Evolutionary conservation across 345 rosid species (phyloP).

Genomic region (Lagerstroemia speciosa): DNA sequence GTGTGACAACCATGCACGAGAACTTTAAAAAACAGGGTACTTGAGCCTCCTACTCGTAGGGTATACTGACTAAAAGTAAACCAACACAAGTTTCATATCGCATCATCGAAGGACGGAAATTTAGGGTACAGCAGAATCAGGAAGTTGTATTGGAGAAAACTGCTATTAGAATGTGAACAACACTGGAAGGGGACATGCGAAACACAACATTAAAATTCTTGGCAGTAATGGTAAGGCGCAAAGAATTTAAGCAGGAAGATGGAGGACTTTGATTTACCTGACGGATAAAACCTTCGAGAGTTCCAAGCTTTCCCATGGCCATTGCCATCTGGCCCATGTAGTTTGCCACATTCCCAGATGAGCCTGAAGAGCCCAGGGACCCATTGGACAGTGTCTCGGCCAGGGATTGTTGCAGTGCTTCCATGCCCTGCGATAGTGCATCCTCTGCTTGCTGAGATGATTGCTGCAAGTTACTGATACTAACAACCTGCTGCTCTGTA

Average conservation of each 20-base stretch:
- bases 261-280: slow-evolving; percentile 41
- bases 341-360: slow-evolving; percentile 83
- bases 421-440: slow-evolving; percentile 99
- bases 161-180: no score
- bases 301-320: slow-evolving; percentile 99
- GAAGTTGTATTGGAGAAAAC: no score
- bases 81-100: no score
- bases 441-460: slow-evolving; percentile 99
- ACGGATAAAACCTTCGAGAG: slow-evolving; percentile 88
- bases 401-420: slow-evolving; percentile 86
- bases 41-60: no score
- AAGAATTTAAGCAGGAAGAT: background rate
- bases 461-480: slow-evolving; percentile 78
- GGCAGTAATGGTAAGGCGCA: no score
- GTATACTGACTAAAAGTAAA: no score
- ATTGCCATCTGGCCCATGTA: slow-evolving; percentile 99
- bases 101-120: no score
- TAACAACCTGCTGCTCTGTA: slow-evolving; percentile 81
- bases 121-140: no score
- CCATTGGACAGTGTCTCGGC: slow-evolving; percentile 90
- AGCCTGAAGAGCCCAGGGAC: slow-evolving; percentile 72
- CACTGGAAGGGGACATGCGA: background rate
- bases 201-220: background rate
- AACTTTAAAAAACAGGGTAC: no score
- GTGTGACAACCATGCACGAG: no score